Base-by-base conservation (phyloP, 1,284 basidiomycete genomes). In the Pseudozyma sp. region DNA sequence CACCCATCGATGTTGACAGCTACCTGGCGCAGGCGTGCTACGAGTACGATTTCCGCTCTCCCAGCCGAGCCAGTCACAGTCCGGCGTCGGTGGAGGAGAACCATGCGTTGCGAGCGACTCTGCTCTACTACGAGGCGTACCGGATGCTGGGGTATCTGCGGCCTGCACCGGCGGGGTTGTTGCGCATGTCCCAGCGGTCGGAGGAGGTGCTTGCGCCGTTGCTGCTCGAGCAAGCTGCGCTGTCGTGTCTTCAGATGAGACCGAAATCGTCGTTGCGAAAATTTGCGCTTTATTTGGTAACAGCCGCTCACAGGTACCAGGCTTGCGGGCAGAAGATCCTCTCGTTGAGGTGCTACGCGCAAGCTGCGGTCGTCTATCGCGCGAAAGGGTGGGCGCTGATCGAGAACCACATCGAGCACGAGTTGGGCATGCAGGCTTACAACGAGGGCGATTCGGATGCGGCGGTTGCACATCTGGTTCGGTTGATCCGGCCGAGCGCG, bases 121-220 rank as follows among this genome's bases (percentile, higher is more conserved):
- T 84, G 16, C 69, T 84, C 1, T 84, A 77, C 54, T 80, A 79
- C 52, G 75, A 78, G 35, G 75, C 72, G 5, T 81, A 81, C 35
- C 62, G 70, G 1, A 52, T 62, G 44, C 51, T 78, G n/a, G 40
- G 43, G 4, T 65, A 76, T 34, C 60, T 75, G 29, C 55, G 60
- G 3, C 55, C 72, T 10, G 81, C 75, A 8, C 75, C 79, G 0
- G 47, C 50, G 4, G 80, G 78, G 1, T 56, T 82, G 35, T 24
- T 79, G 29, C 68, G 77, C 35, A 80, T 77, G 49, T 71, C 80
- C 0, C 39, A 58, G 6, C 54, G 60, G 3, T 75, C 74, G 3
- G 87, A 88, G 31, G 88, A 89, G 68, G 84, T 88, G 3, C 83
- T 86, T 0, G 83, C 85, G 13, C 88, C 87, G 0, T 82, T 88